Conservation (phyloP, 2,329 filamentous ascomycete species). For the Mycocentrospora acerina region DNA sequence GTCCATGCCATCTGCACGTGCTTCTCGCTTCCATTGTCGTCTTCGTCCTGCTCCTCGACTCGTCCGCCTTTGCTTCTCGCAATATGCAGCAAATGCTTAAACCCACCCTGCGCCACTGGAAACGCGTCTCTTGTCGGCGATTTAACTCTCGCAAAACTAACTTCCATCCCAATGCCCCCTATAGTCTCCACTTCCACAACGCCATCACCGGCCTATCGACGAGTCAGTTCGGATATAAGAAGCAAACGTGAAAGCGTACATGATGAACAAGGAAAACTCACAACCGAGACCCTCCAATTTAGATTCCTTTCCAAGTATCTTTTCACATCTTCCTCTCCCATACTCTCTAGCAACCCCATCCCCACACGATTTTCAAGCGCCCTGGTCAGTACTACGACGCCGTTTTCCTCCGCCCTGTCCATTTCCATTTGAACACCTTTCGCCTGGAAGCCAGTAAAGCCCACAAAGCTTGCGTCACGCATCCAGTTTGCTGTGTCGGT, state of each 20-base stretch:
- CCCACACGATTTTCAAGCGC: conserved; percentile 41
- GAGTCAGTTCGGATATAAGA: not conserved
- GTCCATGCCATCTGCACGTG: too few species aligned
- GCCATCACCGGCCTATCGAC: conserved; percentile 39
- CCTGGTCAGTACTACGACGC: conserved; percentile 49
- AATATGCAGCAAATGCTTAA: conserved; percentile 8
- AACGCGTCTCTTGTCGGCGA: conserved; percentile 30
- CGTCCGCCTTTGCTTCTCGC: conserved; percentile 9
- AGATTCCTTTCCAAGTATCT: conserved; percentile 24
- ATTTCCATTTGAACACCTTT: conserved; percentile 6
- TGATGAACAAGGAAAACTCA: too few species aligned
- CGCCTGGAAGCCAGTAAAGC: conserved; percentile 54
- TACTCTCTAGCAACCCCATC: conserved; percentile 33
- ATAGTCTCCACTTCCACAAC: conserved; percentile 35
- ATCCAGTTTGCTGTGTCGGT: conserved; percentile 48
- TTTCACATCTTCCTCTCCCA: conserved; percentile 22
- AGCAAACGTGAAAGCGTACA: not conserved
- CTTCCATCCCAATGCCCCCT: conserved; percentile 42
- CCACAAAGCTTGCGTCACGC: conserved; percentile 58
- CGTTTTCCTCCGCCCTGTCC: conserved; percentile 25
- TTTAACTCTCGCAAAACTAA: conserved; percentile 42
- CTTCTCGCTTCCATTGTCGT: too few species aligned
- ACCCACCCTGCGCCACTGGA: conserved; percentile 12
- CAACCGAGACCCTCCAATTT: conserved; percentile 21
- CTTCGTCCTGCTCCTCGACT: not conserved